Conservation (phyloP, 495 filamentous ascomycete species). For the Trichocladium uniseriatum region DNA sequence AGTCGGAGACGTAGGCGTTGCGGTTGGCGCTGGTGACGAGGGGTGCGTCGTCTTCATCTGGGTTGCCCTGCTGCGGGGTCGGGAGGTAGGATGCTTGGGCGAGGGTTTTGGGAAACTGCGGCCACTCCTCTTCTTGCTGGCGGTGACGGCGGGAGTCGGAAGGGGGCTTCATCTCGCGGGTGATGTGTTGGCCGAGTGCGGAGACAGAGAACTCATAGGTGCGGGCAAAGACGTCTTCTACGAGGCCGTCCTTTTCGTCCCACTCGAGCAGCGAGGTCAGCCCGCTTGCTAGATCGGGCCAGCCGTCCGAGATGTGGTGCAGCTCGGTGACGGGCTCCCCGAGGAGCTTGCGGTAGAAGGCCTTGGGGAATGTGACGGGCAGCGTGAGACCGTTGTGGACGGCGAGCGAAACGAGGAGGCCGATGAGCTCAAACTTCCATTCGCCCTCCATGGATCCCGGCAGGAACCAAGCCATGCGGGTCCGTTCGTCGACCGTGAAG, state of each 20-base stretch:
- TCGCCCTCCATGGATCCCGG: slow-evolving; percentile 69
- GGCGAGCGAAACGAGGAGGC: slow-evolving; percentile 79
- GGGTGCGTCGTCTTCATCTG: slow-evolving; percentile 38
- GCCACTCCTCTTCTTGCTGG: slow-evolving; percentile 25
- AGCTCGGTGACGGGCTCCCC: slow-evolving; percentile 53
- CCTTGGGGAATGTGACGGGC: slow-evolving; percentile 76
- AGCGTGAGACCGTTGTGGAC: slow-evolving; percentile 89
- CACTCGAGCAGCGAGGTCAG: slow-evolving; percentile 62
- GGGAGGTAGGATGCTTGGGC: slow-evolving; percentile 9
- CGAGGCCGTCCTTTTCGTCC: slow-evolving; percentile 61
- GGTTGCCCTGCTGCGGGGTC: slow-evolving; percentile 26
- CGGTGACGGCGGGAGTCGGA: background rate
- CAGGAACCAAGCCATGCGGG: slow-evolving; percentile 78
- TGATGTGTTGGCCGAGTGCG: slow-evolving; percentile 48
- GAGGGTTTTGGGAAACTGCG: slow-evolving; percentile 27
- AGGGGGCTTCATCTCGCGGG: slow-evolving; percentile 37
- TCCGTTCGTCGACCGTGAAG: slow-evolving; percentile 66
- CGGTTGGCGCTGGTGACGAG: slow-evolving; percentile 71
- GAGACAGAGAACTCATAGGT: slow-evolving; percentile 81
- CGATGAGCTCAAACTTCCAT: slow-evolving; percentile 86
- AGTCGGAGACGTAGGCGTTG: slow-evolving; percentile 71
- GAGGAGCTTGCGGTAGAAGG: slow-evolving; percentile 74
- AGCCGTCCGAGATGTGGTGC: slow-evolving; percentile 74
- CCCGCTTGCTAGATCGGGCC: slow-evolving; percentile 68
- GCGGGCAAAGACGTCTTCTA: slow-evolving; percentile 69